These are phyloP conservation scores for Omphalotus olearius DNA, from an alignment of 1,284 basidiomycete genomes.

Conservation along the genomic window DNA sequence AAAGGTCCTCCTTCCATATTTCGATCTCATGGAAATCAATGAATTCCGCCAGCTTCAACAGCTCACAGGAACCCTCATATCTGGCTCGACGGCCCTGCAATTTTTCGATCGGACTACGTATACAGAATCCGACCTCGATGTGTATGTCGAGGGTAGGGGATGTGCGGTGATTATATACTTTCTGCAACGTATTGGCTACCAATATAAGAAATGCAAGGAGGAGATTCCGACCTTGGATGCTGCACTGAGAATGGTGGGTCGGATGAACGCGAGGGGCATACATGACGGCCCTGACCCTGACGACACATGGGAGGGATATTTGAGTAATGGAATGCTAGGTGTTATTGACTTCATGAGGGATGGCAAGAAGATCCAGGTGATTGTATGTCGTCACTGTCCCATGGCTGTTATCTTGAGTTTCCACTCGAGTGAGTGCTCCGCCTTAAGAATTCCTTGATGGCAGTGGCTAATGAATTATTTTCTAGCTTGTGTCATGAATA, in stretches of 20 bases:
- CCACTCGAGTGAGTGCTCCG: constrained; percentile 38
- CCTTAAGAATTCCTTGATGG: not conserved
- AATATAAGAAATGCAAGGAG: not conserved
- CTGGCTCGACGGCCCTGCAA: constrained; percentile 9
- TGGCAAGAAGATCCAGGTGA: constrained; percentile 31
- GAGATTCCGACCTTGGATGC: not conserved
- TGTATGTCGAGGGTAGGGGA: not conserved
- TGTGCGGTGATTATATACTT: not conserved
- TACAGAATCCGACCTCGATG: constrained; percentile 6
- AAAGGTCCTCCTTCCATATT: constrained; percentile 3
- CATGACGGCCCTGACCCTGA: too few species aligned
- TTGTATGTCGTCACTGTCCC: constrained; percentile 23
- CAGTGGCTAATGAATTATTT: not conserved
- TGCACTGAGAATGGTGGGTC: not conserved
- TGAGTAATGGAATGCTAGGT: constrained; percentile 12
- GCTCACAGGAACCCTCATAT: constrained; percentile 3
- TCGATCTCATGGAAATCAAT: constrained; percentile 1
- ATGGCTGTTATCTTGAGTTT: constrained; percentile 34
- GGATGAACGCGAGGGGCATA: not conserved
- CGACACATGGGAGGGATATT: constrained; percentile 7
- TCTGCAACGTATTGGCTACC: not conserved
- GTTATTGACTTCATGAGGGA: constrained; percentile 23
- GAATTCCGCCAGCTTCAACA: constrained; percentile 3
- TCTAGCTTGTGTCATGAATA: constrained; percentile 43
- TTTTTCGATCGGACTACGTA: constrained; percentile 6